Base-by-base conservation (phyloP, 306 rosid genomes). In the Aeschynomene evenia region DNA sequence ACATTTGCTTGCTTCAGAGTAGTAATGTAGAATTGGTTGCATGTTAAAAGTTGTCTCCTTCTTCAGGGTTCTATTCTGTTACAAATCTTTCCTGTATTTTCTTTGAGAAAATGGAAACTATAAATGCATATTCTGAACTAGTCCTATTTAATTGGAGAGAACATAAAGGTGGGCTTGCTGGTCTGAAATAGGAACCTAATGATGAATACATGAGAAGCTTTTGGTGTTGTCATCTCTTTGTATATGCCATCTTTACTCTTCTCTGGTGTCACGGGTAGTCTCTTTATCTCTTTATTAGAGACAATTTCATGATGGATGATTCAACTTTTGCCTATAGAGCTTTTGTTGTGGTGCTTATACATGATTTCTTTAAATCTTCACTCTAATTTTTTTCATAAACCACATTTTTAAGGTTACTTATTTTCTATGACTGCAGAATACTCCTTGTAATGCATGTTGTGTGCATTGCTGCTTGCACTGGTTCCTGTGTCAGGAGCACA, bases 401-500 rank as follows among this genome's bases (percentile, higher is more conserved):
- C 33, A 39, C 62, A 13, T 9, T 34, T n/a, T 16, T 29, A 39
- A 22, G 37, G n/a, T 19, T 18, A 4, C 46, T 16, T n/a, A 43
- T 43, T 56, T 21, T 64, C 53, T 50, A 19, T 84, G 67, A 39
- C 22, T 77, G 88, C 80, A 95, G 96, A 84, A 94, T 80, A 82
- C 91, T 4, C 99, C 95, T 0, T 87, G 97, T 34, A 92, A 89
- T 58, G 95, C 97, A 34, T 95, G 99, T 85, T 68, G 88, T 86
- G 95, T 89, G 23, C 95, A 95, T 71, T 95, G 99, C 83, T 95
- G 96, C 82, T 72, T 85, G 72, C 97, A 94, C 82, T 87, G 96
- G 96, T 91, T 97, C 81, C 52, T 95, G 75, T 95, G 99, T 77
- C 96, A 91, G 73, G 97, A 95, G 86, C 99, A 95, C 81, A 73